These are phyloP conservation scores for Syncephalastrum sp. DNA, from an alignment of 371 early-diverging fungal genomes.

Conservation along the genomic window DNA sequence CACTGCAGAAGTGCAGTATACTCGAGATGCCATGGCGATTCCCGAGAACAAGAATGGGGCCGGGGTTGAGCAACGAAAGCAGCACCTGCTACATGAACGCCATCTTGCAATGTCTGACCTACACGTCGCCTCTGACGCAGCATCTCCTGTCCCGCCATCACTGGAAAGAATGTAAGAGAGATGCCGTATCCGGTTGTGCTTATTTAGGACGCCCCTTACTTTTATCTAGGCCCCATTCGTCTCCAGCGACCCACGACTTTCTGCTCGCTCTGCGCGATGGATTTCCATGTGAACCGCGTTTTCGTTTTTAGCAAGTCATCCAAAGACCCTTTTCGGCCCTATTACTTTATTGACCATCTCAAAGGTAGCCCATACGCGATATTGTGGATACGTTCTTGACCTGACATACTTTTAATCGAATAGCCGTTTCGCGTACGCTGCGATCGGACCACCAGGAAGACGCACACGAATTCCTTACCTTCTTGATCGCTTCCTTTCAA, in stretches of 20 bases:
- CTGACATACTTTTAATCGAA: too few relatives aligned
- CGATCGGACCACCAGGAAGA: conserved; percentile 88
- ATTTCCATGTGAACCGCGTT: conserved; percentile 51
- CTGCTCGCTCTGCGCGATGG: conserved; percentile 65
- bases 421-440: conserved; percentile 42
- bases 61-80: conserved; percentile 87
- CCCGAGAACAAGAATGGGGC: conserved; percentile 46
- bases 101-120: conserved; percentile 88
- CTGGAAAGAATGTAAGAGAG: conserved; percentile 39
- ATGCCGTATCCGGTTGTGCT: too few relatives aligned
- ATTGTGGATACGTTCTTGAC: too few relatives aligned
- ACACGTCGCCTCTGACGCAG: conserved; percentile 83
- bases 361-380: too few relatives aligned
- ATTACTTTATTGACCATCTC: too few relatives aligned
- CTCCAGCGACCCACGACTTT: conserved; percentile 12
- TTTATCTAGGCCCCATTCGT: too few relatives aligned
- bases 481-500: conserved; percentile 61
- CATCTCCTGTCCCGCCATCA: conserved; percentile 66
- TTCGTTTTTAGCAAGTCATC: conserved; percentile 17
- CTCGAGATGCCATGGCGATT: too few relatives aligned
- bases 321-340: too few relatives aligned
- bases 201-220: too few relatives aligned
- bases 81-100: conserved; percentile 97
- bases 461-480: conserved; percentile 85
- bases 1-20: too few relatives aligned